These are phyloP conservation scores for Daedalea quercina DNA, from an alignment of 768 basidiomycete species.

Conservation along the genomic window DNA sequence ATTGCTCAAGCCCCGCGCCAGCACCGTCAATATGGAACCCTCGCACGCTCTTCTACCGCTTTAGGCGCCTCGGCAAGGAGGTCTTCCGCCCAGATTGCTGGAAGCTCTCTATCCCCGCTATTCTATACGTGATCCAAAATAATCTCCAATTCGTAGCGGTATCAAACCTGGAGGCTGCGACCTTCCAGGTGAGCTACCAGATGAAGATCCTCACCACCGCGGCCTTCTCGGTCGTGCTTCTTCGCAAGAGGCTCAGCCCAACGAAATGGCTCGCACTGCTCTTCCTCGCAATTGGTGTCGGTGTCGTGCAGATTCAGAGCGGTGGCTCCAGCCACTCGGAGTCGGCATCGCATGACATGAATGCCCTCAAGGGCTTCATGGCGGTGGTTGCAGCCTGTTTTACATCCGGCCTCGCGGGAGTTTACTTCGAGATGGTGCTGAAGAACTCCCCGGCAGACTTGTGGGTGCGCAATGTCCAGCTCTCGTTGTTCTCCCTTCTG, in stretches of 20 bases:
- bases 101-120: conserved; percentile 95
- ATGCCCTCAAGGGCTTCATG: conserved; percentile 76
- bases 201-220: conserved; percentile 97
- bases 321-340: conserved; percentile 8
- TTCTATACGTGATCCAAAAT: conserved; percentile 94
- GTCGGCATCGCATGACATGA: conserved; percentile 49
- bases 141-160: conserved; percentile 94
- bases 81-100: conserved; percentile 90
- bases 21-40: conserved; percentile 30
- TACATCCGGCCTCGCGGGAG: conserved; percentile 92
- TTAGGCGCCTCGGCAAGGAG: conserved; percentile 54
- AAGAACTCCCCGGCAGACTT: conserved; percentile 86
- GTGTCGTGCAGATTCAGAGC: conserved; percentile 56
- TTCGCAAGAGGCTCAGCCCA: conserved; percentile 66
- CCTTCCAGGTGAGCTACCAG: conserved; percentile 95
- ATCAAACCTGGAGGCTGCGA: conserved; percentile 89
- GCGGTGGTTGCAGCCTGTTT: conserved; percentile 90
- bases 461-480: conserved; percentile 95
- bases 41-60: conserved; percentile 34
- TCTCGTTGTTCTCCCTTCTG: conserved; percentile 88
- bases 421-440: conserved; percentile 97
- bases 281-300: conserved; percentile 84
- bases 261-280: conserved; percentile 82
- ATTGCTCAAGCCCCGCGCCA: conserved; percentile 24
- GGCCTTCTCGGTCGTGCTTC: conserved; percentile 76